phyloP scores from a whole-genome alignment of 129 eudicot genomes.

The Centella asiatica region DNA sequence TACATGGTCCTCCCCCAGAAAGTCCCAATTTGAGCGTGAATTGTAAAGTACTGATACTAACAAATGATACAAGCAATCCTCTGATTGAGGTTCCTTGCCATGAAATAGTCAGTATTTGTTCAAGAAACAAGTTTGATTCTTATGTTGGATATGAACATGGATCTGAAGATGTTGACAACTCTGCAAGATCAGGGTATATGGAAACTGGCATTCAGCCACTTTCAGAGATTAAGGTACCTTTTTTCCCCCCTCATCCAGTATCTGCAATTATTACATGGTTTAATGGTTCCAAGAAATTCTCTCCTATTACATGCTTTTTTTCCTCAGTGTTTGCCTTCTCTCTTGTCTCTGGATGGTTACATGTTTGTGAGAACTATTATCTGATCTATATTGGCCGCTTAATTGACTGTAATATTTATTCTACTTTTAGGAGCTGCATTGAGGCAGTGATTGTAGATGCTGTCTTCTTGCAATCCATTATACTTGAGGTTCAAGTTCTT shows the following conservation, averaged over 20 bases:
- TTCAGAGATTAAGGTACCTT: slow-evolving; percentile 47
- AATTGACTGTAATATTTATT: neutral
- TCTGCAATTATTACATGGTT: neutral
- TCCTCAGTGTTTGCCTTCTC: too few relatives aligned
- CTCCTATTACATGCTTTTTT: too few relatives aligned
- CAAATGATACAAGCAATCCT: slow-evolving; percentile 47
- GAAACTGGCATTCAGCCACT: slow-evolving; percentile 18
- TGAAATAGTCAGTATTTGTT: slow-evolving; percentile 40
- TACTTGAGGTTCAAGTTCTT: slow-evolving; percentile 4
- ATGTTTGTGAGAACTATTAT: neutral
- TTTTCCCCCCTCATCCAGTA: neutral
- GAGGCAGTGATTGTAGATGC: slow-evolving; percentile 6
- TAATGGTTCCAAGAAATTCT: neutral
- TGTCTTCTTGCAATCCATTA: neutral
- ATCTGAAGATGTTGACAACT: slow-evolving; percentile 19
- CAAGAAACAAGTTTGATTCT: slow-evolving; percentile 18
- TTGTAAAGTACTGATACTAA: slow-evolving; percentile 48
- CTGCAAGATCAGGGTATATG: slow-evolving; percentile 22
- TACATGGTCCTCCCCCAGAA: slow-evolving; percentile 10
- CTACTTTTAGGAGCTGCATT: slow-evolving; percentile 20
- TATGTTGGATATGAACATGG: slow-evolving; percentile 19
- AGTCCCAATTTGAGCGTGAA: slow-evolving; percentile 18
- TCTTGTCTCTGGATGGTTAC: neutral
- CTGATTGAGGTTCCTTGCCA: slow-evolving; percentile 49
- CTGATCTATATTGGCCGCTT: neutral